A percentile compares a stretch with the other conserved stretches of the same genome.
Evolutionary conservation across 1,284 basidiomycete species (phyloP).

Genomic region (Ustilago tritici): DNA sequence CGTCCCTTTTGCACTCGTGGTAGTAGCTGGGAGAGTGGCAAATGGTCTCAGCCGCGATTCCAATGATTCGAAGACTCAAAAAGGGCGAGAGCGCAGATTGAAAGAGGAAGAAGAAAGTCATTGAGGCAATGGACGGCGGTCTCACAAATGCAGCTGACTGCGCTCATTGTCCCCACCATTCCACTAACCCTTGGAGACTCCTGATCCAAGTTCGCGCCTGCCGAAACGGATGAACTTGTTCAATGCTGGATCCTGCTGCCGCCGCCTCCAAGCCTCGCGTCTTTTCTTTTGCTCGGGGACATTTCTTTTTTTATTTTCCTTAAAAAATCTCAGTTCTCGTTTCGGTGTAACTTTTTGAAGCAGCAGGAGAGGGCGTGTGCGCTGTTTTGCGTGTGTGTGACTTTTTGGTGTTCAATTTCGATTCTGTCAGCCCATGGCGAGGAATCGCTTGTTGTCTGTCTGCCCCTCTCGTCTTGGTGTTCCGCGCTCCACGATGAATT

Average conservation of each 20-base stretch:
- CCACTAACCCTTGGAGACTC: background rate
- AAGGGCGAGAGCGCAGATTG: background rate
- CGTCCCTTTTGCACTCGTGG: too few relatives aligned
- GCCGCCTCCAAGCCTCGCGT: background rate
- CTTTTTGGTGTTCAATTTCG: background rate
- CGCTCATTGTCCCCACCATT: background rate
- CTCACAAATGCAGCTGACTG: background rate
- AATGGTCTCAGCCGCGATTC: too few relatives aligned
- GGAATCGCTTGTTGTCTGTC: background rate
- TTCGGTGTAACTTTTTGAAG: background rate
- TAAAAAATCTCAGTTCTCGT: background rate
- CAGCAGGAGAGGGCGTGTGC: background rate
- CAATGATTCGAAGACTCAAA: background rate
- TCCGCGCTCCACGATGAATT: background rate
- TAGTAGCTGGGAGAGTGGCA: too few relatives aligned
- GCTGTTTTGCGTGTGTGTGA: background rate
- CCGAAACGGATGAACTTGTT: background rate
- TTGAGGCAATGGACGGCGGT: background rate
- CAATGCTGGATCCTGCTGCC: background rate
- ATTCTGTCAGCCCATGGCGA: background rate
- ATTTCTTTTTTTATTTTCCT: background rate
- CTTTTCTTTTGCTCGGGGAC: conserved; percentile 1
- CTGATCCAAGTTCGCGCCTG: background rate
- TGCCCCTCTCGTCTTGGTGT: background rate
- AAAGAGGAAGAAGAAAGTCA: background rate